Evolutionary conservation across 2,329 filamentous ascomycete species (phyloP).

Genomic region (Tricladium varicosporioides): DNA sequence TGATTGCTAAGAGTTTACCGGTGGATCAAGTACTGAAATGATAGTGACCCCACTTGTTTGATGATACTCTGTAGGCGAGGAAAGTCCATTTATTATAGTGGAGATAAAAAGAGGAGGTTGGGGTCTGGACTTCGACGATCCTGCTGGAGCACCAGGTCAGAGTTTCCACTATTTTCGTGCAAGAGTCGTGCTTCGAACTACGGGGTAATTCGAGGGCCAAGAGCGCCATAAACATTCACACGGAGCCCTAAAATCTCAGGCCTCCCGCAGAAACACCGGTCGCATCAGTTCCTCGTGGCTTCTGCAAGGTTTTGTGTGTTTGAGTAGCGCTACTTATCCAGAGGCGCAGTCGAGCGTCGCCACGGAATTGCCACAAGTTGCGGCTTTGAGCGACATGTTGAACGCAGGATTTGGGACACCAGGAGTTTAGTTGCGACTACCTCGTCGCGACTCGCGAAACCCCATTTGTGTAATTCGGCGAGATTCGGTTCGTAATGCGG

Average conservation of each 20-base stretch:
- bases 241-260: background rate
- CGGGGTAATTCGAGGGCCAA: background rate
- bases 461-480: background rate
- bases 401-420: background rate
- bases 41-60: too few species aligned
- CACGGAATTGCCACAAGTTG: background rate
- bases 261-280: slow-evolving; percentile 1
- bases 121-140: slow-evolving; percentile 8
- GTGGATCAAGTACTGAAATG: background rate
- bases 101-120: slow-evolving; percentile 4
- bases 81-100: background rate
- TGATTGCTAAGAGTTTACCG: background rate
- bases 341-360: background rate
- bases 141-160: slow-evolving; percentile 1
- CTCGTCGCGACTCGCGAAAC: background rate
- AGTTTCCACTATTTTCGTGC: background rate
- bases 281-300: slow-evolving; percentile 5
- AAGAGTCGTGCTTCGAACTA: background rate
- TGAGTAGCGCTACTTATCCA: slow-evolving; percentile 6
- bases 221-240: background rate
- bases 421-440: background rate
- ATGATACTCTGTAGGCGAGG: background rate
- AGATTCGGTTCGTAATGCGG: background rate
- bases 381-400: background rate
- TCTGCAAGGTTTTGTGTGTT: slow-evolving; percentile 4